A percentile compares a stretch with the other conserved stretches of the same genome.
Evolutionary conservation across 768 basidiomycete genomes (phyloP).

Genomic region (Leucosporidium creatinivorum): DNA sequence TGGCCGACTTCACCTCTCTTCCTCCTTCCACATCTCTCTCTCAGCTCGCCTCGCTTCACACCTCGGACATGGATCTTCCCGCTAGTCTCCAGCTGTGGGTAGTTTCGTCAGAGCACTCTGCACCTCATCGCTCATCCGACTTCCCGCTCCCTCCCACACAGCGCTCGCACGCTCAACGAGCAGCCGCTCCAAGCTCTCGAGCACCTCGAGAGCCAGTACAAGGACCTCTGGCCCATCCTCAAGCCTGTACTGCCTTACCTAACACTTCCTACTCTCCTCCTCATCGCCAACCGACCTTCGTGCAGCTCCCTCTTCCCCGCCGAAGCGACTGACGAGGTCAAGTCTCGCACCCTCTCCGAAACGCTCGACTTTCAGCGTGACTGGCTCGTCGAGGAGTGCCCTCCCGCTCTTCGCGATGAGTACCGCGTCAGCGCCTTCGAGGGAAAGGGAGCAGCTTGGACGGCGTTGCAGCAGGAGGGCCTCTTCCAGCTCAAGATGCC

Average conservation of each 20-base stretch:
- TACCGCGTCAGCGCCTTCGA: constrained; percentile 9
- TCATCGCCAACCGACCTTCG: neutral
- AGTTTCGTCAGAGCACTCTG: neutral
- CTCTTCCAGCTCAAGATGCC: neutral
- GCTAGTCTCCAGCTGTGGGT: constrained; percentile 7
- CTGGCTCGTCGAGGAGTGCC: constrained; percentile 2
- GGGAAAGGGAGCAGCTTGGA: neutral
- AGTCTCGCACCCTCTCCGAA: neutral
- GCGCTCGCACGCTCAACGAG: neutral
- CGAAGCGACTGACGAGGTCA: neutral
- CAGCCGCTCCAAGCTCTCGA: neutral
- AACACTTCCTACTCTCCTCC: constrained; percentile 8
- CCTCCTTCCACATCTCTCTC: too few species aligned
- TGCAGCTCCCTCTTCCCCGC: neutral
- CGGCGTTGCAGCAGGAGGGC: neutral
- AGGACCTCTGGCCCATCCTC: neutral
- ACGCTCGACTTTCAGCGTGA: constrained; percentile 12
- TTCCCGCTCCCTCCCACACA: neutral
- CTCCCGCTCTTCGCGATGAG: neutral
- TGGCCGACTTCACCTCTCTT: too few species aligned
- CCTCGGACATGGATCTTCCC: neutral
- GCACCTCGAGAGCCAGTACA: neutral
- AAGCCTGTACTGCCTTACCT: constrained; percentile 1
- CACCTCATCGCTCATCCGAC: neutral
- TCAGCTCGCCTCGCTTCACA: too few species aligned